Evolutionary conservation across 805 yeast genomes (phyloP).

Genomic region (Schwanniomyces vanrijiae): DNA sequence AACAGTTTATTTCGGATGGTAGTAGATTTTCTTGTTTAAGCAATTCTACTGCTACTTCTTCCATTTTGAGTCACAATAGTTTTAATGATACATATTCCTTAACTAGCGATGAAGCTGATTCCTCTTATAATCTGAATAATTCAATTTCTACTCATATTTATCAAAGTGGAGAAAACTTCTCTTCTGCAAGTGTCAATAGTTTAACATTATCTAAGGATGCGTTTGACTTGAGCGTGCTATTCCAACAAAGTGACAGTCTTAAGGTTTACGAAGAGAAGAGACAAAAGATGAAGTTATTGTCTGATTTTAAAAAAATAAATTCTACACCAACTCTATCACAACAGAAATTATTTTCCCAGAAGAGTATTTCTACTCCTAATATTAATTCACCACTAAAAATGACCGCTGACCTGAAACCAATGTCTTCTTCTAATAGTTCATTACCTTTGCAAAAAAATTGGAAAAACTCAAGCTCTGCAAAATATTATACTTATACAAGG

Average conservation of each 20-base stretch:
- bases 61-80: slow-evolving; percentile 39
- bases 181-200: slow-evolving; percentile 7
- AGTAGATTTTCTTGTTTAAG: slow-evolving; percentile 27
- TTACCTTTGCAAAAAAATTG: neutral
- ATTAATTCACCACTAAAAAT: neutral
- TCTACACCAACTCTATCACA: neutral
- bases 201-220: slow-evolving; percentile 32
- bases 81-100: slow-evolving; percentile 13
- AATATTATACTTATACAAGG: slow-evolving; percentile 49
- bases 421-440: slow-evolving; percentile 4
- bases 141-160: neutral
- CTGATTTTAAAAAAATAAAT: slow-evolving; percentile 13
- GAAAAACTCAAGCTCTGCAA: neutral
- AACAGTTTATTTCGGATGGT: slow-evolving; percentile 19
- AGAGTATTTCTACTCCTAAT: neutral
- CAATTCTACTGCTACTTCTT: slow-evolving; percentile 44
- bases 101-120: slow-evolving; percentile 6
- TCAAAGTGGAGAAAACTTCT: neutral
- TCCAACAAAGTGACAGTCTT: slow-evolving; percentile 23
- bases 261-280: slow-evolving; percentile 25
- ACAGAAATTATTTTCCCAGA: neutral
- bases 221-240: slow-evolving; percentile 27
- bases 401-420: neutral
- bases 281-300: slow-evolving; percentile 19
- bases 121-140: neutral